A percentile compares a stretch with the other conserved stretches of the same genome.
These are phyloP conservation scores for Macrolepiota albuminosa DNA, from an alignment of 768 basidiomycete genomes.

Conservation along the genomic window DNA sequence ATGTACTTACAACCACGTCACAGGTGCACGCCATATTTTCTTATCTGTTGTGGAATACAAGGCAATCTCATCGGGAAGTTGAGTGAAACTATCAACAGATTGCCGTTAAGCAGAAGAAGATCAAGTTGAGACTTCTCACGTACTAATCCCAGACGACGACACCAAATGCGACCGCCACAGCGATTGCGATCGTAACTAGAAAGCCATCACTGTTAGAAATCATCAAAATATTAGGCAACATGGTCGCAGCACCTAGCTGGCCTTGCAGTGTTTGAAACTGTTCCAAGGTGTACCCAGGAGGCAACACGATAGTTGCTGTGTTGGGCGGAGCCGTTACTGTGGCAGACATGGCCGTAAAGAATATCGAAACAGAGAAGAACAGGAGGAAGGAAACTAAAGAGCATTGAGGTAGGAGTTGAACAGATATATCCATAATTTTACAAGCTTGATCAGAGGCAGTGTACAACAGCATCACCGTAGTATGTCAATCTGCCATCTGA, in stretches of 20 bases:
- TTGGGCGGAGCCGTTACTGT: slow-evolving; percentile 5
- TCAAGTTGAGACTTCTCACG: slow-evolving; percentile 5
- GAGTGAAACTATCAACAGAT: slow-evolving; percentile 18
- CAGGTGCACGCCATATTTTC: slow-evolving; percentile 23
- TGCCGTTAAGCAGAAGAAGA: background rate
- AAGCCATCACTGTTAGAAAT: background rate
- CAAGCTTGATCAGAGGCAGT: background rate
- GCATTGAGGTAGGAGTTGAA: background rate
- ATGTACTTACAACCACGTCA: slow-evolving; percentile 25
- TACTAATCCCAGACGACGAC: slow-evolving; percentile 30
- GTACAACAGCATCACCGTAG: no score
- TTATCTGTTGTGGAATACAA: slow-evolving; percentile 17
- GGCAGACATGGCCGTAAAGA: slow-evolving; percentile 5
- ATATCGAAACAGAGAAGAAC: background rate
- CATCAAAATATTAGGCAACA: background rate
- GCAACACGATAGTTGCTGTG: slow-evolving; percentile 16
- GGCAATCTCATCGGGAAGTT: slow-evolving; percentile 25
- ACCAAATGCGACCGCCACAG: slow-evolving; percentile 24
- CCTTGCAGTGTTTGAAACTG: slow-evolving; percentile 17
- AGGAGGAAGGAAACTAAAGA: background rate
- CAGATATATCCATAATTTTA: background rate
- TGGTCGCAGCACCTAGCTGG: slow-evolving; percentile 8
- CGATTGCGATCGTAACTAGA: slow-evolving; percentile 18
- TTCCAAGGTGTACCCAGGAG: slow-evolving; percentile 18
- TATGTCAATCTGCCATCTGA: no score